Conservation (phyloP, 108 stramenopile genomes). For the Aurantiochytrium sp. region DNA sequence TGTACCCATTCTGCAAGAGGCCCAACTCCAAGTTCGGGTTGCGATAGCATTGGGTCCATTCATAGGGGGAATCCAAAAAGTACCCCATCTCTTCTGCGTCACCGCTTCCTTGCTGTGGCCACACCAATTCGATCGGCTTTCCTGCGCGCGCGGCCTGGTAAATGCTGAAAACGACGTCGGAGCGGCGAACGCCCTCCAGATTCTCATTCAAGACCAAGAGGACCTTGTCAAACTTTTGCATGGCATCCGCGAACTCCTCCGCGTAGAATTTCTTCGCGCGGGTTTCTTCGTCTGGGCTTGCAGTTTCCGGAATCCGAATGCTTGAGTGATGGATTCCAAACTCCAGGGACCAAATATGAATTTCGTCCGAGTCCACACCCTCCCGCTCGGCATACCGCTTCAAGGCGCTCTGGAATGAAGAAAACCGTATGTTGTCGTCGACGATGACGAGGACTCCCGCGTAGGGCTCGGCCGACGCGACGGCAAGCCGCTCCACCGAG, state of each 20-base stretch:
- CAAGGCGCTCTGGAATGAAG: background rate
- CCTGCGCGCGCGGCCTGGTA: background rate
- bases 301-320: background rate
- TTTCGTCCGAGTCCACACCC: background rate
- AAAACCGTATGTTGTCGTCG: background rate
- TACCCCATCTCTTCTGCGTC: no score
- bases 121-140: background rate
- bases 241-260: background rate
- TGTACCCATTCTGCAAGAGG: no score
- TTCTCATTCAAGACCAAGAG: background rate
- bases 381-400: background rate
- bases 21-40: no score
- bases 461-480: background rate
- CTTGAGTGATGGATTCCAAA: background rate
- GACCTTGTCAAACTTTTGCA: background rate
- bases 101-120: background rate
- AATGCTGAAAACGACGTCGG: background rate
- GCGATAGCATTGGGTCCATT: no score
- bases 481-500: background rate
- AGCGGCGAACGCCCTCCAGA: background rate
- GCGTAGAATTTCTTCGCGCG: background rate
- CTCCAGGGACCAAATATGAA: background rate
- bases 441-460: background rate
- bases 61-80: no score
- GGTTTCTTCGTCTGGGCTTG: background rate